Conservation (phyloP, 2,329 filamentous ascomycete genomes). For the Thermothelomyces thermophilus region DNA sequence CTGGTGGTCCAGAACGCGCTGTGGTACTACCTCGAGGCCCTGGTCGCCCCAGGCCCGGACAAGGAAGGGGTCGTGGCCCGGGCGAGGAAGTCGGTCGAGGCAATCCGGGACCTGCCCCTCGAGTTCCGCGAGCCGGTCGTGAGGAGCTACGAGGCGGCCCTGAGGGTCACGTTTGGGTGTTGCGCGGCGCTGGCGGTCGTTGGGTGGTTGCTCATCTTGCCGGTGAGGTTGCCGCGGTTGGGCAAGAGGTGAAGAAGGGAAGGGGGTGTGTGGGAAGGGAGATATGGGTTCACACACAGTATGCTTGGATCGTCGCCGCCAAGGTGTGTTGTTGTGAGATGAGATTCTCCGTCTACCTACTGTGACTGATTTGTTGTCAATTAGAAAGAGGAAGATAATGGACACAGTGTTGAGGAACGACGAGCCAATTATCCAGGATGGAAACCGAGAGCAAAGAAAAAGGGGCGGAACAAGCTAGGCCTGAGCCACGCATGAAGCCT, state of each 20-base stretch:
- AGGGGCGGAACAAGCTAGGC: too few species aligned
- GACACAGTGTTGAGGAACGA: too few species aligned
- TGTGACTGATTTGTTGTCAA: too few species aligned
- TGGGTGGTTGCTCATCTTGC: slow-evolving; percentile 41
- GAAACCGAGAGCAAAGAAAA: too few species aligned
- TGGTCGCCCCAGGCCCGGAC: slow-evolving; percentile 53
- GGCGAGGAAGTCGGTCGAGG: slow-evolving; percentile 50
- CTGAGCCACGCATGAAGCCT: too few species aligned
- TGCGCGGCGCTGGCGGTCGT: slow-evolving; percentile 42
- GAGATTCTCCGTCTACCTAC: too few species aligned
- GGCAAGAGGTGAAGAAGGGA: slow-evolving; percentile 33
- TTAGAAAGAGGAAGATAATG: too few species aligned
- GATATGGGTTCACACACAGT: too few species aligned
- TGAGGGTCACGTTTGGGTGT: slow-evolving; percentile 42
- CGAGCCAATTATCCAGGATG: too few species aligned
- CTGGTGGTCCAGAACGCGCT: slow-evolving; percentile 68
- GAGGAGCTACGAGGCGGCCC: slow-evolving; percentile 45
- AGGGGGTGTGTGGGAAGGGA: neutral
- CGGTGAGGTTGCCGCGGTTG: slow-evolving; percentile 49
- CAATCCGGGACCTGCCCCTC: slow-evolving; percentile 39
- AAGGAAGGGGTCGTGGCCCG: slow-evolving; percentile 49
- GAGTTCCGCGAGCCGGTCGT: slow-evolving; percentile 50
- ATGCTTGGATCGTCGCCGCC: too few species aligned
- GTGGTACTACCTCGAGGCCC: slow-evolving; percentile 48
- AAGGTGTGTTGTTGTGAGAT: too few species aligned